Percentiles rank a stretch among this genome's conserved stretches.
These are phyloP conservation scores for Pugionium cornutum DNA, from an alignment of 345 rosid species.

Conservation along the genomic window DNA sequence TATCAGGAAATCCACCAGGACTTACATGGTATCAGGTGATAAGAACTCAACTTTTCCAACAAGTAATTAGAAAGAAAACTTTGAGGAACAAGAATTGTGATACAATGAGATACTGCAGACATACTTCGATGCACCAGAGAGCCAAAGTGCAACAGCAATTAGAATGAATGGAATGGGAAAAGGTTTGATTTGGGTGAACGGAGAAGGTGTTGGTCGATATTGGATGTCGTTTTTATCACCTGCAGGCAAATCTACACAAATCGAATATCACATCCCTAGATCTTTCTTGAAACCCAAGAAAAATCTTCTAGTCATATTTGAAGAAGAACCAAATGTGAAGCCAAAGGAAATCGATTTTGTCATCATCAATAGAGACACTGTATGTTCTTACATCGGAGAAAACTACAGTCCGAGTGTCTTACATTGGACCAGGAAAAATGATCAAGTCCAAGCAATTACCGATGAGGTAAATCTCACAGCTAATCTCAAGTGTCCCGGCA, in stretches of 20 bases:
- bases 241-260: conserved; percentile 62
- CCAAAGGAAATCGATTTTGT: conserved; percentile 57
- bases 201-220: conserved; percentile 75
- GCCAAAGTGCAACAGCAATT: conserved; percentile 56
- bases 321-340: conserved; percentile 58
- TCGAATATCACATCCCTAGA: conserved; percentile 88
- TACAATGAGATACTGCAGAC: conserved; percentile 46
- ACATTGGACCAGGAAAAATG: conserved; percentile 52
- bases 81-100: conserved; percentile 6
- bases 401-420: conserved; percentile 59
- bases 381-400: conserved; percentile 66
- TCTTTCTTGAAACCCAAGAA: conserved; percentile 60
- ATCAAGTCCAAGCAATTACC: conserved; percentile 35
- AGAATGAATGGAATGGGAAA: conserved; percentile 67
- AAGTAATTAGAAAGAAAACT: too few species aligned
- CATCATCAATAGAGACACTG: conserved; percentile 62
- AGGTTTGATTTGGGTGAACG: conserved; percentile 88
- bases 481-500: conserved; percentile 49
- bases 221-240: conserved; percentile 83
- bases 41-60: not conserved
- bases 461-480: conserved; percentile 52
- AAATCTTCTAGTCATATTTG: conserved; percentile 70
- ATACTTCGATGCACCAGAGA: conserved; percentile 68
- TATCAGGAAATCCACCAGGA: conserved; percentile 43
- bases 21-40: conserved; percentile 85